A percentile compares a stretch with the other conserved stretches of the same genome.
These are phyloP conservation scores for Chlorella vulgaris DNA, from an alignment of 139 green algal genomes.

Conservation along the genomic window DNA sequence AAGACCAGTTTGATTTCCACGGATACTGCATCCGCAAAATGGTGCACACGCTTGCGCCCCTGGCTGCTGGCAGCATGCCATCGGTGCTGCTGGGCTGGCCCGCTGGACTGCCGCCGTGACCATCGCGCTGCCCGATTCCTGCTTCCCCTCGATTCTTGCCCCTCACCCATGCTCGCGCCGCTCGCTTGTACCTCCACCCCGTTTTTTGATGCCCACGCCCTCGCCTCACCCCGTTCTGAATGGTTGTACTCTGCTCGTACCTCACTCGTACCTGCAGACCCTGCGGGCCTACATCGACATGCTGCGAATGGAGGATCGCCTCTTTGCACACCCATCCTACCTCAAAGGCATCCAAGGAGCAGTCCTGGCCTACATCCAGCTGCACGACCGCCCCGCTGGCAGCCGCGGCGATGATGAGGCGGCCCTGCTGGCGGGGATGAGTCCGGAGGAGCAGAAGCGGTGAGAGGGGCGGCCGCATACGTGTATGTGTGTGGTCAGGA, in stretches of 20 bases:
- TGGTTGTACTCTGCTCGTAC: no score
- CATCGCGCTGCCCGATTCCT: no score
- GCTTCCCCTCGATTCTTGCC: no score
- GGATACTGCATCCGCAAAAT: slow-evolving; percentile 95
- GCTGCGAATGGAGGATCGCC: slow-evolving; percentile 61
- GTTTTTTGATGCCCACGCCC: no score
- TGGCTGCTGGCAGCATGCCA: no score
- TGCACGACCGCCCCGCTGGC: slow-evolving; percentile 63
- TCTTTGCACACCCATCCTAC: slow-evolving; percentile 35
- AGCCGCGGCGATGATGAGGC: slow-evolving; percentile 54
- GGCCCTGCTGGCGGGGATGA: slow-evolving; percentile 68
- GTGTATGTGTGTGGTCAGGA: neutral
- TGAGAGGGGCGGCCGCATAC: neutral
- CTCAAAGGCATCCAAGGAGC: slow-evolving; percentile 69
- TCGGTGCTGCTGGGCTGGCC: no score
- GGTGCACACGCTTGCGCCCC: slow-evolving; percentile 2
- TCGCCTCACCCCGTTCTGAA: no score
- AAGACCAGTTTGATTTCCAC: slow-evolving; percentile 99
- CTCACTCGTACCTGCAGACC: slow-evolving; percentile 73
- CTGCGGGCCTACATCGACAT: slow-evolving; percentile 92
- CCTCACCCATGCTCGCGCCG: no score
- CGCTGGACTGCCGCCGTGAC: no score
- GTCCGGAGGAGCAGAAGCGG: slow-evolving; percentile 75
- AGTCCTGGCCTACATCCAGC: slow-evolving; percentile 73
- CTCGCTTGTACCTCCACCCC: no score